Base-by-base conservation (phyloP, 2,329 filamentous ascomycete species). In the Clonostachys rhizophaga region DNA sequence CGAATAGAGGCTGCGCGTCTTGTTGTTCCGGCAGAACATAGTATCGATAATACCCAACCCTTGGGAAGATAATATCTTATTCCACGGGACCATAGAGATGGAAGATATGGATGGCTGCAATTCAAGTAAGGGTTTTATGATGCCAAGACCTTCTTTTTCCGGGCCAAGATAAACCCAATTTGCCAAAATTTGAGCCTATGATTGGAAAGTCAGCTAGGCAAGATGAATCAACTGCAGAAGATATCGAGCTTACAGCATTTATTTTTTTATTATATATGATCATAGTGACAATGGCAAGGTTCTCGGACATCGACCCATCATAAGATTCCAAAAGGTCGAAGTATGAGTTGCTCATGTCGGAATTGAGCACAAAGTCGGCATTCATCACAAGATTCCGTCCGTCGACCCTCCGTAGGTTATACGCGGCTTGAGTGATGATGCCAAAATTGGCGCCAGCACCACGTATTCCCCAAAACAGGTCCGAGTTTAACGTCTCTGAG, bases 381-480 rank as follows among this genome's bases (percentile, higher is more conserved):
- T 24, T 33, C 24, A 16, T 34, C 24, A 43, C 42, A 3, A 34
- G 33, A 14, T 34, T 34, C n/a, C 13, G 13, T 24, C 35, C 18
- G 4, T 16, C 42, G 13, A 35, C 13, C 12, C 10, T 43, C 18
- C 17, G 6, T n/a, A 43, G 6, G 5, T 43, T 43, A 79, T 36
- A 45, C n/a, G 35, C 30, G 8, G 42, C 42, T n/a, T 13, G 6
- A 5, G 71, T 65, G 5, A 81, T 75, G 30, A 58, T 71, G 1
- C 78, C 79, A 48, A 82, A 81, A 55, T 81, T 81, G 46, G 80
- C 76, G 4, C 72, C 72, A 1, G 71, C 72, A 17, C 72, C 73
- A 4, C 65, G 63, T 5, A 76, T 53, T n/a, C 69, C 72, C 64
- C 67, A 74, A 55, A 71, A 76, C 2, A 74, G 56, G 47, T 70